Conservation (phyloP, 495 filamentous ascomycete species). For the Annulohypoxylon stygium region DNA sequence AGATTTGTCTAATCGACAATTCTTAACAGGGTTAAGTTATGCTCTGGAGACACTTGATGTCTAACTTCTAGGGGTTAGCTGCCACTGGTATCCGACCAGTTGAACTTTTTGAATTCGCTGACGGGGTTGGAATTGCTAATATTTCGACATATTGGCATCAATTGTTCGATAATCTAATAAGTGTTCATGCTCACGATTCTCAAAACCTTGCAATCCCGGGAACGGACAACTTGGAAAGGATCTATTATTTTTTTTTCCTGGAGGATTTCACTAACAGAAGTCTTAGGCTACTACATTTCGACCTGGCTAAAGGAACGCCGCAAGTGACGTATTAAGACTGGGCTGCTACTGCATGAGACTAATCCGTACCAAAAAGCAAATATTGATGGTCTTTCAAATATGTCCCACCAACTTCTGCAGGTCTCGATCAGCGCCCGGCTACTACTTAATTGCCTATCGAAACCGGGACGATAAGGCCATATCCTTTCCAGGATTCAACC, state of each 20-base stretch:
- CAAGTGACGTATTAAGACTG: conserved; percentile 1
- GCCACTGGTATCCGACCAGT: background rate
- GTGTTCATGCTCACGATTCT: background rate
- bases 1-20: background rate
- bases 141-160: background rate
- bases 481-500: background rate
- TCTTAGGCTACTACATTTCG: background rate
- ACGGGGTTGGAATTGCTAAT: background rate
- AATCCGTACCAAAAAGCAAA: background rate
- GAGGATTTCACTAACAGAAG: background rate
- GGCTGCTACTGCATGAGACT: background rate
- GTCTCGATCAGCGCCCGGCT: background rate
- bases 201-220: background rate
- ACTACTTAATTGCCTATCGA: conserved; percentile 8
- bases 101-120: background rate
- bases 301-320: background rate
- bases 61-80: background rate
- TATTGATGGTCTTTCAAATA: background rate
- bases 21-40: background rate
- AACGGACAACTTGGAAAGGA: background rate
- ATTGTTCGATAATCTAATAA: background rate
- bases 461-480: conserved; percentile 1
- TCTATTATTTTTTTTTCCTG: background rate
- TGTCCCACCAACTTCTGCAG: conserved; percentile 2
- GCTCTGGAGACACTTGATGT: background rate